Conservation (phyloP, 2,329 filamentous ascomycete genomes). For the Colletotrichum sp. region DNA sequence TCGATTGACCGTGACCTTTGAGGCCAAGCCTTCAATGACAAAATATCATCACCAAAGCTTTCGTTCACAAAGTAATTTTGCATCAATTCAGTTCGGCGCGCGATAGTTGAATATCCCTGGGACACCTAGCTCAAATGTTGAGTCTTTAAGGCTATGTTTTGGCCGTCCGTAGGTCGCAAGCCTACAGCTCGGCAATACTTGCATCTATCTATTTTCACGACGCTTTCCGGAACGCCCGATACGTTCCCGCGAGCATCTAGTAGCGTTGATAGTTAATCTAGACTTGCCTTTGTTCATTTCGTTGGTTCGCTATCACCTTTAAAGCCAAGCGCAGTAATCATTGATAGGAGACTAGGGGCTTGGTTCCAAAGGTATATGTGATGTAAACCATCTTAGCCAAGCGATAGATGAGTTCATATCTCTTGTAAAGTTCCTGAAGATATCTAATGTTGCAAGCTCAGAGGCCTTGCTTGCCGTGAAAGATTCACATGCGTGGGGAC, state of each 20-base stretch:
- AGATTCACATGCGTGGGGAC: background rate
- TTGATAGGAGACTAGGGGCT: background rate
- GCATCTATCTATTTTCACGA: background rate
- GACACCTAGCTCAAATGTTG: fast-evolving
- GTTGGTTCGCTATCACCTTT: background rate
- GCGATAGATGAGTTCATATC: fast-evolving
- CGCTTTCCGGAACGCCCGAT: background rate
- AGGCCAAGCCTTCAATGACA: background rate
- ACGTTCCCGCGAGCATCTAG: background rate
- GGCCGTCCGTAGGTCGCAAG: background rate
- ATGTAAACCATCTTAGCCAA: background rate
- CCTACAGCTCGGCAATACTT: background rate
- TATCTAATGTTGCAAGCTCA: background rate
- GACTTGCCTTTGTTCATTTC: background rate
- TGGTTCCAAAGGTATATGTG: background rate
- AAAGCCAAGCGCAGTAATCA: background rate
- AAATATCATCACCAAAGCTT: background rate
- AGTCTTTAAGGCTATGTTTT: background rate
- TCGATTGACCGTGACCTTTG: background rate
- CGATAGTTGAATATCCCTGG: fast-evolving
- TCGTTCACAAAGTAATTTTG: background rate
- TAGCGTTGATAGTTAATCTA: fast-evolving
- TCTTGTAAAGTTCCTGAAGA: background rate
- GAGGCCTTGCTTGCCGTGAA: no score
- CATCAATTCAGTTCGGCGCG: background rate